phyloP scores from a whole-genome alignment of 768 basidiomycete genomes.

The Collybia sp. region DNA sequence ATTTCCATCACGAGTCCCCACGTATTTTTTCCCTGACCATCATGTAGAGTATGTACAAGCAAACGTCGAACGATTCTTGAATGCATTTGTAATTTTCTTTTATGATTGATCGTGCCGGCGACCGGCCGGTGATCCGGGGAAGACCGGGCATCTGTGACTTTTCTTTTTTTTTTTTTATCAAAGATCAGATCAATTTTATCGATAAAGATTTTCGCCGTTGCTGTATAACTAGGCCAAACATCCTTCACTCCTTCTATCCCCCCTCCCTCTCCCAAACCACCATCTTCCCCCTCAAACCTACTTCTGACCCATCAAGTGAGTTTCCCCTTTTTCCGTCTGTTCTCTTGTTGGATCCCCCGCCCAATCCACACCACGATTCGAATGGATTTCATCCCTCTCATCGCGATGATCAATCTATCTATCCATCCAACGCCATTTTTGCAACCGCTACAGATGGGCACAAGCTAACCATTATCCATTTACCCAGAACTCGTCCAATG shows the following conservation, averaged over 20 bases:
- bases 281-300: slow-evolving; percentile 34
- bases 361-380: slow-evolving; percentile 3
- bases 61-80: no score
- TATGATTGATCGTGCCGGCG: background rate
- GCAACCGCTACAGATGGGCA: slow-evolving; percentile 23
- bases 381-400: slow-evolving; percentile 22
- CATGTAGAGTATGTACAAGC: background rate
- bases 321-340: slow-evolving; percentile 10
- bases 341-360: slow-evolving; percentile 7
- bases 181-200: slow-evolving; percentile 51
- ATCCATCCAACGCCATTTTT: slow-evolving; percentile 12
- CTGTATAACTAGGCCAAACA: slow-evolving; percentile 61
- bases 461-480: slow-evolving; percentile 3
- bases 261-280: slow-evolving; percentile 42
- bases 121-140: background rate
- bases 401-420: slow-evolving; percentile 19
- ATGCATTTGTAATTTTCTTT: slow-evolving; percentile 3
- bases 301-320: slow-evolving; percentile 33
- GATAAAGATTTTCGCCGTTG: slow-evolving; percentile 49
- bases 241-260: slow-evolving; percentile 27
- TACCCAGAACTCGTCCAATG: slow-evolving; percentile 67
- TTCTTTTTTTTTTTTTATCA: slow-evolving; percentile 47
- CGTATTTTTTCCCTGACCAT: background rate
- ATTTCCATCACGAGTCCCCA: slow-evolving; percentile 4
- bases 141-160: slow-evolving; percentile 32